These are phyloP conservation scores for Elaeagnus macrophylla DNA, from an alignment of 306 rosid species.

Conservation along the genomic window DNA sequence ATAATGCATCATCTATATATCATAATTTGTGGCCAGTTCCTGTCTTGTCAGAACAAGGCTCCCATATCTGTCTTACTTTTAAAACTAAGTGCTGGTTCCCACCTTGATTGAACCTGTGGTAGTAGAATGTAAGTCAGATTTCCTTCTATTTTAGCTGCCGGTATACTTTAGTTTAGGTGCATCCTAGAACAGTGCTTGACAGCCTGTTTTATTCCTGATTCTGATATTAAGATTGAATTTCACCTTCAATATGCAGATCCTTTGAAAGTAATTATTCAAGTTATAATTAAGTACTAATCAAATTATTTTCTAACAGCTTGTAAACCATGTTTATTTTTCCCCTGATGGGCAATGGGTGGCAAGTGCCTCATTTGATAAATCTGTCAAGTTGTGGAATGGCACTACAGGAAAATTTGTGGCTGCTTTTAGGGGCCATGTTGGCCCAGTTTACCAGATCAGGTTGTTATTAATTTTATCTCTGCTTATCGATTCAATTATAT, in stretches of 20 bases:
- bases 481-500: slow-evolving; percentile 3
- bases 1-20: no score
- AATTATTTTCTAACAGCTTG: slow-evolving; percentile 45
- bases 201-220: no score
- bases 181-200: no score
- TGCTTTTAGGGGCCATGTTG: slow-evolving; percentile 86
- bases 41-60: no score
- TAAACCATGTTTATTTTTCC: slow-evolving; percentile 83
- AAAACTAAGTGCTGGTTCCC: no score
- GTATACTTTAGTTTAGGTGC: no score
- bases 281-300: slow-evolving; percentile 7
- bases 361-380: slow-evolving; percentile 91
- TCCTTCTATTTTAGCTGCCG: background rate
- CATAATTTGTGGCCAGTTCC: no score
- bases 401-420: slow-evolving; percentile 71
- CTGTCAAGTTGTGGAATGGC: slow-evolving; percentile 79
- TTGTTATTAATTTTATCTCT: slow-evolving; percentile 12
- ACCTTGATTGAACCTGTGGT: no score
- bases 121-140: background rate
- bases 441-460: slow-evolving; percentile 95
- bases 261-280: slow-evolving; percentile 5
- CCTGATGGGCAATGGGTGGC: slow-evolving; percentile 99
- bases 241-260: background rate
- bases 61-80: no score
- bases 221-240: no score